A percentile compares a stretch with the other conserved stretches of the same genome.
These are phyloP conservation scores for Schizochytrium sp. DNA, from an alignment of 108 stramenopile species.

Conservation along the genomic window DNA sequence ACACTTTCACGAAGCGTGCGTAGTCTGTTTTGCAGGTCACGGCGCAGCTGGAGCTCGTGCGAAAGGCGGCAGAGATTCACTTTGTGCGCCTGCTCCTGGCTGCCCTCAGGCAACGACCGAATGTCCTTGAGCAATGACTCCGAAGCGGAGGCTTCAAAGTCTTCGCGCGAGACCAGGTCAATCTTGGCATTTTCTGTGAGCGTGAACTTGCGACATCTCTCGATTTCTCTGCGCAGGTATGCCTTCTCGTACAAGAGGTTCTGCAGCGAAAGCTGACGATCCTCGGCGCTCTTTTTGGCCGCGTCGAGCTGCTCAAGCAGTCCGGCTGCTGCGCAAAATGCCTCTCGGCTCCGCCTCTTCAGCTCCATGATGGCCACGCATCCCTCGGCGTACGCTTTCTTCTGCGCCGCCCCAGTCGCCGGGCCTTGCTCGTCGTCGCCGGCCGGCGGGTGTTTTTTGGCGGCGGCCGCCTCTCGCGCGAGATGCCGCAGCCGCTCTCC, in stretches of 20 bases:
- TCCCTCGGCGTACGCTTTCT: neutral
- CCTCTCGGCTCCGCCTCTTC: neutral
- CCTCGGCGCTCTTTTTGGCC: neutral
- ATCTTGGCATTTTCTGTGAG: neutral
- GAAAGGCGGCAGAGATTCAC: neutral
- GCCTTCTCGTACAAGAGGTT: constrained; percentile 6
- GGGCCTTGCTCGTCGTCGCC: too few relatives aligned
- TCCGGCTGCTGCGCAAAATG: neutral
- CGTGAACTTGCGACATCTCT: neutral
- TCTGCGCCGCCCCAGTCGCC: neutral
- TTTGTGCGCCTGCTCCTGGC: neutral
- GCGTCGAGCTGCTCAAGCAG: neutral
- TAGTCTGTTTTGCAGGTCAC: neutral
- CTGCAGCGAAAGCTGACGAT: neutral
- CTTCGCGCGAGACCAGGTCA: neutral
- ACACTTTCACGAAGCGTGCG: neutral
- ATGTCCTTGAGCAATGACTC: neutral
- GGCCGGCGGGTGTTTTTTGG: neutral
- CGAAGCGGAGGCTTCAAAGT: neutral
- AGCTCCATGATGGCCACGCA: neutral
- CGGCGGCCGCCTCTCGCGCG: neutral
- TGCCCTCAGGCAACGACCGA: neutral
- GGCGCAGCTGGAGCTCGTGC: neutral
- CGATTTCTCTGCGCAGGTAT: neutral
- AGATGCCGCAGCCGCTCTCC: neutral